Percentiles rank a stretch among this genome's conserved stretches.
phyloP scores from a whole-genome alignment of 352 stramenopile species.

The Phytopythium delawarense region DNA sequence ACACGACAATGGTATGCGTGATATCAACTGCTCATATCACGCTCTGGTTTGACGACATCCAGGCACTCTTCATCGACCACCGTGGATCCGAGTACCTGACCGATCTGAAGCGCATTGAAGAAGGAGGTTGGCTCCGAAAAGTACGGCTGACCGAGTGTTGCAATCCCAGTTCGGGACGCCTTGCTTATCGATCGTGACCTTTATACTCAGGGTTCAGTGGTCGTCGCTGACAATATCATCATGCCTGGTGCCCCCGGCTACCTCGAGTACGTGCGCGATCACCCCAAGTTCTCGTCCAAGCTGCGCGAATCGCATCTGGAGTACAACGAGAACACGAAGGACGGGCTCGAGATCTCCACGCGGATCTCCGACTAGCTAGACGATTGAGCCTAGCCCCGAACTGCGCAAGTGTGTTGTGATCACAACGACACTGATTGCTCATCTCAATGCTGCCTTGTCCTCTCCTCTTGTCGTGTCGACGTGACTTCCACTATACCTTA shows the following conservation, averaged over 20 bases:
- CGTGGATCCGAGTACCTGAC: conserved; percentile 27
- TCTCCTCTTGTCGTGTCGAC: too few relatives aligned
- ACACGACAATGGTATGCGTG: not conserved
- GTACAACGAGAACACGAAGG: conserved; percentile 27
- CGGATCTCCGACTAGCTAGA: conserved; percentile 6
- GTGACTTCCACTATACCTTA: too few relatives aligned
- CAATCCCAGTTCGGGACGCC: too few relatives aligned
- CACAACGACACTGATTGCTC: not conserved
- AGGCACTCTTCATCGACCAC: conserved; percentile 43
- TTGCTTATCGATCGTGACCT: too few relatives aligned
- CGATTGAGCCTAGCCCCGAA: not conserved
- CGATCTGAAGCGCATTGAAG: conserved; percentile 28
- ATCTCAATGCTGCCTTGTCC: too few relatives aligned
- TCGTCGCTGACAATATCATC: conserved; percentile 40
- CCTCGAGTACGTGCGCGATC: conserved; percentile 29
- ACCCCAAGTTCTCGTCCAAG: conserved; percentile 25
- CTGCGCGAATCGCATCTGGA: conserved; percentile 34
- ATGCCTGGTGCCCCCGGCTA: conserved; percentile 25
- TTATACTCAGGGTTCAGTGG: conserved; percentile 22
- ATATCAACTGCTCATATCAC: not conserved
- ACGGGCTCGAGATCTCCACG: conserved; percentile 37
- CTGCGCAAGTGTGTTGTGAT: not conserved
- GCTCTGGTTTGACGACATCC: not conserved
- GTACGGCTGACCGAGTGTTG: conserved; percentile 6
- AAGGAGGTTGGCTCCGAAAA: conserved; percentile 21